Evolutionary conservation across 2,329 filamentous ascomycete genomes (phyloP), one percentile per base, ranked within the genome.

Genomic region (Teratosphaeriaceae sp.): DNA sequence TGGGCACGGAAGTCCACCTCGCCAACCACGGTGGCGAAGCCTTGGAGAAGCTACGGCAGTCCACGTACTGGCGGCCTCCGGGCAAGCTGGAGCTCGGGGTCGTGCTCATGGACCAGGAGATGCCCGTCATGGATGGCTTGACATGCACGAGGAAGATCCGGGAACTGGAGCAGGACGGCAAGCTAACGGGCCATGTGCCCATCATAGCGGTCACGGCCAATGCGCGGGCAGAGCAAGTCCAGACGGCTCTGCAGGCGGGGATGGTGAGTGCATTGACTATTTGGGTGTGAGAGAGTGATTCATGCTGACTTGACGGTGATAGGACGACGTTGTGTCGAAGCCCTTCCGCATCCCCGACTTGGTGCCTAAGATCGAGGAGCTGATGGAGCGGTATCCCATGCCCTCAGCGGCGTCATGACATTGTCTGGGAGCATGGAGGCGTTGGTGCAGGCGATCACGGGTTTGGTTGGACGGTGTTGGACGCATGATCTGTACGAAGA

Each of bases 161-260:
- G 15, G 74, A 82, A 46, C 68, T 85, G 15, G 83, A 89, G 59
- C 67, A 65, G 38, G 70, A 77, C 41, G 78, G 79, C 16, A 76
- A 72, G 23, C 73, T 85, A 38, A 69, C 74, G 15, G 67, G 71
- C 38, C 83, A 86, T 55, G 77, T 87, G n/a, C 82, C 84, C 2
- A 85, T 87, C 52, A 85, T 88, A 53, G 84, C 82, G n/a, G 83
- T 85, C n/a, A 89, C 85, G 27, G 85, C 85, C 2, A 89, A 89
- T 62, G 85, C 84, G 27, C 72, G 85, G 57, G 75, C 77, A 3
- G 82, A 87, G 67, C 84, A 89, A 63, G 82, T 87, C 46, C 74
- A 77, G 51, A 80, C 75, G 51, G 84, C 85, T 42, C 76, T 85
- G 57, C 72, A 76, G 43, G 82, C 83, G 18, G 85, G 85, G 27